A percentile compares a stretch with the other conserved stretches of the same genome.
Evolutionary conservation across 345 rosid species (phyloP).

Genomic region (Euphorbia lathyris): DNA sequence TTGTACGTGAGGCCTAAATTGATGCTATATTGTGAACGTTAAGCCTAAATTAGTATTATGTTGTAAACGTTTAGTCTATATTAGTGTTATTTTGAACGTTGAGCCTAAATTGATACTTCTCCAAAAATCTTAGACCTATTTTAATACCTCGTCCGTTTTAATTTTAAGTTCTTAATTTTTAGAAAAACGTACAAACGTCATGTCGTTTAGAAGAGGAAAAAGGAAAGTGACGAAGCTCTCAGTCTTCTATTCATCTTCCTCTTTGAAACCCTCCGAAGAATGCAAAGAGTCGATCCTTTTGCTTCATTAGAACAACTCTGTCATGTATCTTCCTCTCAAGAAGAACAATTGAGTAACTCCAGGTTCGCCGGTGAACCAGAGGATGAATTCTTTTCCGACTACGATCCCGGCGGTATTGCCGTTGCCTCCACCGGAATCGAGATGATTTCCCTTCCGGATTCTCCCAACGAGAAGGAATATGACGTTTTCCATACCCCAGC

Average conservation of each 20-base stretch:
- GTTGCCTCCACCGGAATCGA: conserved; percentile 31
- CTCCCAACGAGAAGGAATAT: background rate
- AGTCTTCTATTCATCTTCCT: background rate
- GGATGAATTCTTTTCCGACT: background rate
- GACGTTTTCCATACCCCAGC: conserved; percentile 26
- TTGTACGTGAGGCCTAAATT: too few relatives aligned
- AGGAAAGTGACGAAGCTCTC: too few relatives aligned
- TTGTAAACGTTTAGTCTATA: too few relatives aligned
- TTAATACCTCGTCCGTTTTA: too few relatives aligned
- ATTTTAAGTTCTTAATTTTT: too few relatives aligned
- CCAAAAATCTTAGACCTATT: too few relatives aligned
- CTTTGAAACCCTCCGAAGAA: background rate
- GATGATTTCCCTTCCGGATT: conserved; percentile 38
- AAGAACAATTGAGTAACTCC: conserved; percentile 12
- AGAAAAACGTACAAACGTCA: too few relatives aligned
- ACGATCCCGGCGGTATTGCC: conserved; percentile 15
- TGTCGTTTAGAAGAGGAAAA: too few relatives aligned
- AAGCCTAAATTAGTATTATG: too few relatives aligned
- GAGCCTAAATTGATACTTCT: too few relatives aligned
- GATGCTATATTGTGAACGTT: too few relatives aligned
- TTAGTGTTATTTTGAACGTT: too few relatives aligned
- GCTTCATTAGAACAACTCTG: conserved; percentile 21
- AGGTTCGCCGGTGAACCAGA: conserved; percentile 19
- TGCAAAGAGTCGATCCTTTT: conserved; percentile 25
- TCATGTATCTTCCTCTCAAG: conserved; percentile 29